Percentiles rank a stretch among this genome's conserved stretches.
Evolutionary conservation across 148 eudicot species (phyloP).

Genomic region (Diospyros kaki): DNA sequence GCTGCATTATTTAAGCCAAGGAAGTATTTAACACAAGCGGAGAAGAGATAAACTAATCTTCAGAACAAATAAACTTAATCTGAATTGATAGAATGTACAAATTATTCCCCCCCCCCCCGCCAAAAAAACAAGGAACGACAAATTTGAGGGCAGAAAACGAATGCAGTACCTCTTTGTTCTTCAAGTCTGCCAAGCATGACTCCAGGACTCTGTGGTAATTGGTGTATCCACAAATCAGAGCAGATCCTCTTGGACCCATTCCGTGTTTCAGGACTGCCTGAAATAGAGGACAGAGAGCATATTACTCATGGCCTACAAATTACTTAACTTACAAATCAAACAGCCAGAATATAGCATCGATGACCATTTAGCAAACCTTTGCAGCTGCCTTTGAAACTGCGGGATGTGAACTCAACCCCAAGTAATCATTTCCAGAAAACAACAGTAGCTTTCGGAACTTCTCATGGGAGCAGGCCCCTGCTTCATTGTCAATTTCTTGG

Average conservation of each 20-base stretch:
- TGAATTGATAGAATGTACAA: not conserved
- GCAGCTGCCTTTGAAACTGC: constrained; percentile 64
- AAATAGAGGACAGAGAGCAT: not conserved
- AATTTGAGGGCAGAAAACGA: constrained; percentile 3
- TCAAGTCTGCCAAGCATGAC: constrained; percentile 67
- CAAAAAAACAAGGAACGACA: not conserved
- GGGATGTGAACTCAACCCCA: constrained; percentile 95
- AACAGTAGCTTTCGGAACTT: constrained; percentile 56
- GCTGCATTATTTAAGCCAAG: not conserved
- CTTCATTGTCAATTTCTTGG: constrained; percentile 29
- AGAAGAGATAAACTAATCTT: not conserved
- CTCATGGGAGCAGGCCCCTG: constrained; percentile 20
- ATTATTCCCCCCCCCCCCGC: not conserved
- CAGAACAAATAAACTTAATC: not conserved
- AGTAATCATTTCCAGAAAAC: constrained; percentile 96
- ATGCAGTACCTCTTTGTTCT: constrained; percentile 78
- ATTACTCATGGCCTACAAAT: too few relatives aligned
- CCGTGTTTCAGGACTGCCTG: constrained; percentile 85
- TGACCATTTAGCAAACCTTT: constrained; percentile 43
- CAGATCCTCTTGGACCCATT: constrained; percentile 99
- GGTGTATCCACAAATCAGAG: constrained; percentile 91
- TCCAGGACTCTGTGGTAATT: constrained; percentile 77
- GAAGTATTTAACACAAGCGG: not conserved
- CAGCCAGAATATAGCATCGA: not conserved
- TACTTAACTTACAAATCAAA: not conserved